phyloP scores from a whole-genome alignment of 805 yeast species.

The Hanseniaspora nectarophila region DNA sequence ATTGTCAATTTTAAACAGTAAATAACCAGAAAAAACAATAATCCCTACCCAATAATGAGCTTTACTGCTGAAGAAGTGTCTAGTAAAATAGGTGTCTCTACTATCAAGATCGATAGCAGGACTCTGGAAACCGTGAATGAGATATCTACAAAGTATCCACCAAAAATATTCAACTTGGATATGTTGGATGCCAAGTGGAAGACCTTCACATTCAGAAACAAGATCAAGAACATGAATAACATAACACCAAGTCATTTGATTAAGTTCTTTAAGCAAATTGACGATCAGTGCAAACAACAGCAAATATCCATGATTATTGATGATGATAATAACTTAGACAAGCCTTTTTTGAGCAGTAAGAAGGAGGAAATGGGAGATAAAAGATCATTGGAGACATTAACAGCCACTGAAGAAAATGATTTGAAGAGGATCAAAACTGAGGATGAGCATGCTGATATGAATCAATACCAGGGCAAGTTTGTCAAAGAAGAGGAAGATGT shows the following conservation, averaged over 20 bases:
- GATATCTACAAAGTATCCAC: not conserved
- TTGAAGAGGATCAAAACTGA: not conserved
- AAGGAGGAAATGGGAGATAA: not conserved
- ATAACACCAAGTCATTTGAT: not conserved
- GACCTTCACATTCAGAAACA: conserved; percentile 14
- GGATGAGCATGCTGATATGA: not conserved
- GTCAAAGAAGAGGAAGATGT: not conserved
- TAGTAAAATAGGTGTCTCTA: conserved; percentile 5
- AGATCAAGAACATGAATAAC: conserved; percentile 9
- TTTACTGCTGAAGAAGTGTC: conserved; percentile 7
- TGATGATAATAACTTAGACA: not conserved
- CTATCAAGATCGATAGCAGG: not conserved
- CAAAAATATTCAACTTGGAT: not conserved
- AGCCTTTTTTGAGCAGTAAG: not conserved
- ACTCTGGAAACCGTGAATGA: not conserved
- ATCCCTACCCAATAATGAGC: not conserved
- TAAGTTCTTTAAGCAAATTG: not conserved
- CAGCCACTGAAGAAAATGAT: not conserved
- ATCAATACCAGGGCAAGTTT: not conserved
- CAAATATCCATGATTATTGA: conserved; percentile 4
- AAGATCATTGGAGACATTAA: not conserved
- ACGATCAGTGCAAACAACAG: conserved; percentile 11
- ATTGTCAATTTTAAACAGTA: too few species aligned
- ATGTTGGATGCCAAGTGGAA: conserved; percentile 12
- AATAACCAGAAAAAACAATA: too few species aligned